Evolutionary conservation across 805 yeast species (phyloP).

Genomic region (Metschnikowia santaceciliae): DNA sequence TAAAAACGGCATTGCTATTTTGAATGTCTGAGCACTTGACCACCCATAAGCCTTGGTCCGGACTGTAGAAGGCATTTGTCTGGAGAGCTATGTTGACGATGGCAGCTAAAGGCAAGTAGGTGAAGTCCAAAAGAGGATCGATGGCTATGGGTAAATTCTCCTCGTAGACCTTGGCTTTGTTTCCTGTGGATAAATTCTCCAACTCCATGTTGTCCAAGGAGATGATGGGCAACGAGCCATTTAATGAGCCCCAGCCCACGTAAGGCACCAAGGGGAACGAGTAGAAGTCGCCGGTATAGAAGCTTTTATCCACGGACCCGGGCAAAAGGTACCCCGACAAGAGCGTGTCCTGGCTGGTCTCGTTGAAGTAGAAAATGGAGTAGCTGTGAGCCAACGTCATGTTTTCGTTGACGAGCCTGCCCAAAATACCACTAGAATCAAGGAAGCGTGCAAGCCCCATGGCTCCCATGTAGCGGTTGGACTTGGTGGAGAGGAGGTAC

Average conservation of each 20-base stretch:
- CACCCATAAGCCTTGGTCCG: constrained; percentile 50
- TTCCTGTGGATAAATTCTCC: constrained; percentile 34
- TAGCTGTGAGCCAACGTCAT: constrained; percentile 29
- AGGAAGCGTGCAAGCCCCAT: constrained; percentile 33
- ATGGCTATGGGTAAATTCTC: constrained; percentile 49
- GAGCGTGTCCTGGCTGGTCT: constrained; percentile 8
- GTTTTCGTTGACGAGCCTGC: constrained; percentile 17
- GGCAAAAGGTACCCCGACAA: constrained; percentile 41
- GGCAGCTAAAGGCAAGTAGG: constrained; percentile 51
- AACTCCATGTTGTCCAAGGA: constrained; percentile 22
- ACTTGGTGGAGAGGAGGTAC: constrained; percentile 25
- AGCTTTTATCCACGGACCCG: constrained; percentile 54
- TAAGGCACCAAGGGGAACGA: constrained; percentile 48
- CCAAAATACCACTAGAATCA: constrained; percentile 27
- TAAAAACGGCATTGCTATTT: constrained; percentile 45
- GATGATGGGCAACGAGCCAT: constrained; percentile 25
- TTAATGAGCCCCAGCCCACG: constrained; percentile 15
- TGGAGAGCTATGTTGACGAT: constrained; percentile 65
- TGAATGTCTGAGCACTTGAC: constrained; percentile 54
- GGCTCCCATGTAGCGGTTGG: constrained; percentile 28
- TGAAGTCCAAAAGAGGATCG: constrained; percentile 50
- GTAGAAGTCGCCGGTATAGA: constrained; percentile 45
- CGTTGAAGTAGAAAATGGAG: constrained; percentile 28
- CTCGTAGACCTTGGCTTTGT: constrained; percentile 29
- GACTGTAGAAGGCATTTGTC: constrained; percentile 58